Percentiles rank a stretch among this genome's conserved stretches.
These are phyloP conservation scores for Boletus reticulatus DNA, from an alignment of 768 basidiomycete species.

Conservation along the genomic window DNA sequence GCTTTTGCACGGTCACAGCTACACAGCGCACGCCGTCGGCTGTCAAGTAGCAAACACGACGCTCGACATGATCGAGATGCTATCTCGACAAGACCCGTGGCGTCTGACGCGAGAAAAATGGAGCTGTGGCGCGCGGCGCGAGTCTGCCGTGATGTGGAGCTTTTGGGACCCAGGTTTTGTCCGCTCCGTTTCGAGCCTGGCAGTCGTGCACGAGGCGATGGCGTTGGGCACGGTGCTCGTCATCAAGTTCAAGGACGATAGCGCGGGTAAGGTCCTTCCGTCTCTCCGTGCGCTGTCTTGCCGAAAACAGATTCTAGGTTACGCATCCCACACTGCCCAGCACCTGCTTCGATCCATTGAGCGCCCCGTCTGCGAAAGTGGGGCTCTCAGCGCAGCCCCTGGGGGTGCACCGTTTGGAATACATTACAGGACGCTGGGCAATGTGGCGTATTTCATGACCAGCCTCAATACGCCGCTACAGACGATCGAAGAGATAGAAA, in stretches of 20 bases:
- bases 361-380: slow-evolving; percentile 21
- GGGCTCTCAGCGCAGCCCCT: slow-evolving; percentile 40
- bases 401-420: slow-evolving; percentile 62
- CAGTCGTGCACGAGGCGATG: slow-evolving; percentile 73
- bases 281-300: not conserved
- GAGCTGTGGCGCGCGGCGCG: slow-evolving; percentile 27
- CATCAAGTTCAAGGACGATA: slow-evolving; percentile 63
- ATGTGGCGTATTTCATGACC: slow-evolving; percentile 91
- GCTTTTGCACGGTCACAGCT: slow-evolving; percentile 91
- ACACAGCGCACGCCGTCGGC: slow-evolving; percentile 91
- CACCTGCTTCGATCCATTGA: slow-evolving; percentile 54
- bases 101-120: slow-evolving; percentile 56
- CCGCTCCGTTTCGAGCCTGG: slow-evolving; percentile 51
- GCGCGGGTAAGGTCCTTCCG: slow-evolving; percentile 44
- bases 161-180: slow-evolving; percentile 84
- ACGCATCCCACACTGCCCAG: slow-evolving; percentile 64
- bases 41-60: slow-evolving; percentile 89
- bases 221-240: slow-evolving; percentile 82
- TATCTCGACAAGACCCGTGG: slow-evolving; percentile 55
- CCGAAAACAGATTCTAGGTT: slow-evolving; percentile 36
- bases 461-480: slow-evolving; percentile 69
- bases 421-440: slow-evolving; percentile 86
- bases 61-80: slow-evolving; percentile 58
- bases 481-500: slow-evolving; percentile 59
- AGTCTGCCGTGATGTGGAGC: slow-evolving; percentile 60